These are phyloP conservation scores for Albizia julibrissin DNA, from an alignment of 306 rosid genomes.

Conservation along the genomic window DNA sequence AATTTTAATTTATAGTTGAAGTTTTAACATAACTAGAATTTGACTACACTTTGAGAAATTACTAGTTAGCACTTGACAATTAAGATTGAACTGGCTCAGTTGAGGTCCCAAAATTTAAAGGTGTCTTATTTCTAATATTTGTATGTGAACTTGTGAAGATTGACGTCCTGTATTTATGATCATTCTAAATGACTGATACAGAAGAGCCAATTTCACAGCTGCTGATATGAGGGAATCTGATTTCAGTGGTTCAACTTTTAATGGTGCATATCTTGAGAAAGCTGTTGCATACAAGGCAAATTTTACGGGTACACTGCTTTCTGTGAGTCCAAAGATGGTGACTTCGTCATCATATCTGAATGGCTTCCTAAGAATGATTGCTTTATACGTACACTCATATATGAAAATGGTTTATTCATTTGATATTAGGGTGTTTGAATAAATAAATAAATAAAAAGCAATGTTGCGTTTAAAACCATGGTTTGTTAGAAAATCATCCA, in stretches of 20 bases:
- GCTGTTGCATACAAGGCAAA: slow-evolving; percentile 96
- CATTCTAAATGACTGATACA: slow-evolving; percentile 51
- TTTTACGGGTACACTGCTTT: slow-evolving; percentile 64
- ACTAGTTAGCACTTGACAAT: background rate
- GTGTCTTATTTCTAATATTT: background rate
- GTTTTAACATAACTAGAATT: background rate
- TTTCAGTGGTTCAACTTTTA: slow-evolving; percentile 94
- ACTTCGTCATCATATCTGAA: background rate
- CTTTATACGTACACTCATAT: background rate
- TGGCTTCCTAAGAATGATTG: background rate
- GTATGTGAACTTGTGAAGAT: background rate
- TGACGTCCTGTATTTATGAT: slow-evolving; percentile 36
- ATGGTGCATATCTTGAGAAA: slow-evolving; percentile 92
- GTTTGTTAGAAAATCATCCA: no score
- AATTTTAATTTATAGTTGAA: background rate
- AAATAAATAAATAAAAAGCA: no score
- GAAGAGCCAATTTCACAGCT: slow-evolving; percentile 98
- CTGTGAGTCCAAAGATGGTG: background rate
- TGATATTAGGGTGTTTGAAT: no score
- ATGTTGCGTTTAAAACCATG: no score
- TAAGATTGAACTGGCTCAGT: background rate
- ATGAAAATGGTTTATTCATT: background rate
- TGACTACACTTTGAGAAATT: background rate
- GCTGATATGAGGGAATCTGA: slow-evolving; percentile 98
- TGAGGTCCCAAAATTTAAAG: background rate